phyloP scores from a whole-genome alignment of 768 basidiomycete species.

The Podaxis sp. region DNA sequence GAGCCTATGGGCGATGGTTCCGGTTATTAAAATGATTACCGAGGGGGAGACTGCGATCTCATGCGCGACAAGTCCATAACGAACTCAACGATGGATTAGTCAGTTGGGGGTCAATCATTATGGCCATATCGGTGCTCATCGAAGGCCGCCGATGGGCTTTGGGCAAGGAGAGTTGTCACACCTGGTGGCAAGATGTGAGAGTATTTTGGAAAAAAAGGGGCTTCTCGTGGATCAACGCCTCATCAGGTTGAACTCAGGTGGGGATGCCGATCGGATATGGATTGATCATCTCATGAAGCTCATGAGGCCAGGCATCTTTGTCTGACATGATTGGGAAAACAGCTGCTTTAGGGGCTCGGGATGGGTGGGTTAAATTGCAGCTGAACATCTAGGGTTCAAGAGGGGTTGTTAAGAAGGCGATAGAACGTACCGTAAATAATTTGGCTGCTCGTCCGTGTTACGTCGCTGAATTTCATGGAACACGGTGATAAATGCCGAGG shows the following conservation, averaged over 20 bases:
- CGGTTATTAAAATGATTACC: constrained; percentile 1
- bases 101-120: neutral
- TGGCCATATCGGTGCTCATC: neutral
- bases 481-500: constrained; percentile 3
- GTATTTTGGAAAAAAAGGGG: constrained; percentile 1
- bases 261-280: constrained; percentile 1
- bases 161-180: neutral
- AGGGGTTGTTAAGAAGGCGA: neutral
- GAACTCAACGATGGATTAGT: constrained; percentile 2
- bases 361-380: neutral
- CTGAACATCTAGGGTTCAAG: neutral
- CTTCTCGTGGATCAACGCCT: constrained; percentile 8
- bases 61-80: neutral
- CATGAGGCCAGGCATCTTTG: neutral
- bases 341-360: no score
- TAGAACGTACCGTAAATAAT: neutral
- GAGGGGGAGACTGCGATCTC: neutral
- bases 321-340: neutral
- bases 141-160: neutral
- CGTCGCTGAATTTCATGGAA: neutral
- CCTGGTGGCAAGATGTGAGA: neutral
- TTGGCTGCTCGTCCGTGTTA: neutral
- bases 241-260: neutral
- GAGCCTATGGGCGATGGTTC: neutral
- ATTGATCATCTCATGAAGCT: constrained; percentile 2